Conservation (phyloP, 164 flowering plant genomes). For the Cinnamomum chago region DNA sequence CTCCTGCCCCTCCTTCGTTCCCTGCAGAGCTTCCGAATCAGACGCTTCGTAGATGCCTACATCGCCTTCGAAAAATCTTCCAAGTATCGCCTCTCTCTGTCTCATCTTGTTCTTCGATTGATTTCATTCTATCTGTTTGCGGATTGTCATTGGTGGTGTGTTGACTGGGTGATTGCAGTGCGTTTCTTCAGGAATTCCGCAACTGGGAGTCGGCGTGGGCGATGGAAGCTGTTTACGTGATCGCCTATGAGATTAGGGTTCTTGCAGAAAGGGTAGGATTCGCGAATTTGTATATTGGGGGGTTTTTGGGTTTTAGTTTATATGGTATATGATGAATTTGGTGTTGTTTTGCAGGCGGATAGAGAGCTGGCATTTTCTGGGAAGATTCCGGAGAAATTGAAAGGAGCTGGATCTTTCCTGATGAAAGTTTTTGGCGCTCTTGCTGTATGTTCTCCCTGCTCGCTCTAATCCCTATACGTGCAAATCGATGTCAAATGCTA, state of each 20-base stretch:
- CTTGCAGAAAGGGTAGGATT: constrained; percentile 81
- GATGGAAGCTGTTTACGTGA: constrained; percentile 65
- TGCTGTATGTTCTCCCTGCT: constrained; percentile 53
- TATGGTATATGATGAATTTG: neutral
- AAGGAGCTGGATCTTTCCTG: constrained; percentile 96
- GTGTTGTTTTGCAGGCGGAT: constrained; percentile 64
- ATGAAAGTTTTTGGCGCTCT: constrained; percentile 99
- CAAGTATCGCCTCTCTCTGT: constrained; percentile 37
- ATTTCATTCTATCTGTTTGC: neutral
- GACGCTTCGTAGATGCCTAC: constrained; percentile 64
- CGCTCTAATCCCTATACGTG: neutral
- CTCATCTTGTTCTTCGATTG: neutral
- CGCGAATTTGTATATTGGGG: neutral
- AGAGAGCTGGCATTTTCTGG: constrained; percentile 75
- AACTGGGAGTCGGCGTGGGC: constrained; percentile 99
- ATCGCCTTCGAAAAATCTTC: constrained; percentile 78
- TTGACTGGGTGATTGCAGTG: constrained; percentile 39
- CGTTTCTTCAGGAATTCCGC: constrained; percentile 89
- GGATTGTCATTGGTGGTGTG: neutral
- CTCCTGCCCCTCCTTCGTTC: constrained; percentile 53
- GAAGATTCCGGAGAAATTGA: constrained; percentile 81
- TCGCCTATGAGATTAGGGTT: constrained; percentile 86
- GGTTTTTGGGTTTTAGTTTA: too few species aligned
- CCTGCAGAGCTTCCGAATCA: constrained; percentile 56
- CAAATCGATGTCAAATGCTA: too few species aligned